phyloP scores from a whole-genome alignment of 345 rosid genomes.

The Rhodamnia argentea region DNA sequence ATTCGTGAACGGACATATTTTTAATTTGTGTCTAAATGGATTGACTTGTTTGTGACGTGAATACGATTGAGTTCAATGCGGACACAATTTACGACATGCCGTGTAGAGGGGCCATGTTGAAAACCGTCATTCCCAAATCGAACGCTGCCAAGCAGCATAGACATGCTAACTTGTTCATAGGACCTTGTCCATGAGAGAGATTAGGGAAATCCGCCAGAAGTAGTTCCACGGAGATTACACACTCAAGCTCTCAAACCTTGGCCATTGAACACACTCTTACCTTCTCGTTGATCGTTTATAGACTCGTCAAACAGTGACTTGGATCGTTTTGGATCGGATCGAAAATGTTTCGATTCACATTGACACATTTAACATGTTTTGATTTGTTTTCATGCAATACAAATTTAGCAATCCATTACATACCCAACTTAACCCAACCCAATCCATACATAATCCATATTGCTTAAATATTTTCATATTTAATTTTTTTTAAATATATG shows the following conservation, averaged over 20 bases:
- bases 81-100: not conserved
- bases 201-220: no score
- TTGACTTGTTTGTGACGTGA: not conserved
- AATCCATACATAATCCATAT: no score
- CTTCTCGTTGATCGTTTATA: not conserved
- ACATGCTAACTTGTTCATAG: not conserved
- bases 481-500: no score
- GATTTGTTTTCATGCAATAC: no score
- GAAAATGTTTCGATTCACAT: no score
- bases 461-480: no score
- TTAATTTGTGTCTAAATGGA: not conserved
- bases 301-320: no score
- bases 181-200: no score
- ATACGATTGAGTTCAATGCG: not conserved
- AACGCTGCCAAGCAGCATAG: not conserved
- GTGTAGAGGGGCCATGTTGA: fast-evolving
- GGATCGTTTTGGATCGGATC: no score
- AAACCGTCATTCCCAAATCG: not conserved
- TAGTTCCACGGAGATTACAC: not conserved
- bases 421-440: no score
- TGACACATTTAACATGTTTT: no score
- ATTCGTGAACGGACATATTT: not conserved
- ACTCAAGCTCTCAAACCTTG: not conserved
- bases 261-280: not conserved
- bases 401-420: no score